Conservation (phyloP, 805 yeast genomes). For the Candida dajiaensis region DNA sequence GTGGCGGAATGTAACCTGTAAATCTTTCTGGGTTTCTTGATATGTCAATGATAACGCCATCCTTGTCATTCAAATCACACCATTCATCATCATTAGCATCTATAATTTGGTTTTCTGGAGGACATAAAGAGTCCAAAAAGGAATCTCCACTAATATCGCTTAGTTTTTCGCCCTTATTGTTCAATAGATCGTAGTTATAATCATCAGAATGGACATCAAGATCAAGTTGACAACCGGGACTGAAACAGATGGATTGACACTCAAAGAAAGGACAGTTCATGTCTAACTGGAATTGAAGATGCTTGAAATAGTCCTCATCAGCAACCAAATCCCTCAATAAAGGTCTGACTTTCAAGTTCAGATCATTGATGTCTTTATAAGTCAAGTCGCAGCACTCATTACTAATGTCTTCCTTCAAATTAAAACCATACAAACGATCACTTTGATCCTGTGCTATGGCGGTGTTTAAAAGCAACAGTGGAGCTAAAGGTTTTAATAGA, state of each 20-base stretch:
- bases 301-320: slow-evolving; percentile 75
- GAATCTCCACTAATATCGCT: slow-evolving; percentile 31
- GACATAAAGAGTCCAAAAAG: slow-evolving; percentile 34
- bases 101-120: slow-evolving; percentile 12
- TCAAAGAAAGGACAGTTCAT: slow-evolving; percentile 82
- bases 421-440: neutral
- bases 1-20: slow-evolving; percentile 93
- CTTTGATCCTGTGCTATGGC: neutral
- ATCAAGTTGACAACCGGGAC: slow-evolving; percentile 25
- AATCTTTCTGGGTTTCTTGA: slow-evolving; percentile 90
- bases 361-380: slow-evolving; percentile 42
- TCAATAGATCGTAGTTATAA: slow-evolving; percentile 19
- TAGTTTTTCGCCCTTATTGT: slow-evolving; percentile 38
- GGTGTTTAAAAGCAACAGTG: neutral
- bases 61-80: slow-evolving; percentile 62
- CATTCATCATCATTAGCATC: slow-evolving; percentile 49
- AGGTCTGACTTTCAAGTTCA: slow-evolving; percentile 50
- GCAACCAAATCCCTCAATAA: slow-evolving; percentile 48
- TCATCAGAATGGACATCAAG: slow-evolving; percentile 24
- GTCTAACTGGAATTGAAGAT: slow-evolving; percentile 66
- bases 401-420: slow-evolving; percentile 1
- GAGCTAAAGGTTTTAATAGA: neutral
- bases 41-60: slow-evolving; percentile 80
- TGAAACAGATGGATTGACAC: slow-evolving; percentile 40
- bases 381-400: slow-evolving; percentile 33